phyloP scores from a whole-genome alignment of 2,329 filamentous ascomycete genomes.

The Fusarium marasasianum region DNA sequence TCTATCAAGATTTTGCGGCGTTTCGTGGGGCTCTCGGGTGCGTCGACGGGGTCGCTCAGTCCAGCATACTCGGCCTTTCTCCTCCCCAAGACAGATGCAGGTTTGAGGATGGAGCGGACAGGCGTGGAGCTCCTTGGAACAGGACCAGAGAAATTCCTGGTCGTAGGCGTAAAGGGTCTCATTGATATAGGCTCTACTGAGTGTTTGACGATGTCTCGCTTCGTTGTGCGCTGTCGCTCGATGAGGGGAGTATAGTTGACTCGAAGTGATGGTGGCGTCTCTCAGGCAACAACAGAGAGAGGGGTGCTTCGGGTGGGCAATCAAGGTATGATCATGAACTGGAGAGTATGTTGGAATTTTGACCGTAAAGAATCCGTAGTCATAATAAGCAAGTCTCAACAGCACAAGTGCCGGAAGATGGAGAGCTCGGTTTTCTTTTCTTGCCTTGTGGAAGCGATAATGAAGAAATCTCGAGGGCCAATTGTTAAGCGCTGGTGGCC shows the following conservation, averaged over 20 bases:
- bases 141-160: slow-evolving; percentile 48
- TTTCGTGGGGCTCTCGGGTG: slow-evolving; percentile 58
- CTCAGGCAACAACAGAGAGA: slow-evolving; percentile 43
- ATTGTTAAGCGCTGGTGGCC: slow-evolving; percentile 29
- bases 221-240: slow-evolving; percentile 20
- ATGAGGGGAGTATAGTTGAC: neutral
- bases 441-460: slow-evolving; percentile 3
- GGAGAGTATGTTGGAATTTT: slow-evolving; percentile 35
- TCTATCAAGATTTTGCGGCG: slow-evolving; percentile 68
- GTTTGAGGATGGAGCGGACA: slow-evolving; percentile 64
- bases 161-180: slow-evolving; percentile 47
- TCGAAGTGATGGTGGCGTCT: slow-evolving; percentile 35
- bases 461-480: slow-evolving; percentile 15
- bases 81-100: slow-evolving; percentile 56
- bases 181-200: slow-evolving; percentile 30
- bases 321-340: slow-evolving; percentile 40
- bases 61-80: slow-evolving; percentile 57
- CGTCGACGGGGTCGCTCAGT: slow-evolving; percentile 51
- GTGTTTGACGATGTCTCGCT: slow-evolving; percentile 1
- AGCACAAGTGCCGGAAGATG: slow-evolving; percentile 14
- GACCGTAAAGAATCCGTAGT: slow-evolving; percentile 26
- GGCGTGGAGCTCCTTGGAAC: slow-evolving; percentile 51
- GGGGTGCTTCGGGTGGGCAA: slow-evolving; percentile 5
- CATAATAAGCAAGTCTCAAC: slow-evolving; percentile 42
- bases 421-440: neutral